A percentile compares a stretch with the other conserved stretches of the same genome.
These are phyloP conservation scores for Pseudopediastrum boryanum DNA, from an alignment of 139 green algal genomes.

Conservation along the genomic window DNA sequence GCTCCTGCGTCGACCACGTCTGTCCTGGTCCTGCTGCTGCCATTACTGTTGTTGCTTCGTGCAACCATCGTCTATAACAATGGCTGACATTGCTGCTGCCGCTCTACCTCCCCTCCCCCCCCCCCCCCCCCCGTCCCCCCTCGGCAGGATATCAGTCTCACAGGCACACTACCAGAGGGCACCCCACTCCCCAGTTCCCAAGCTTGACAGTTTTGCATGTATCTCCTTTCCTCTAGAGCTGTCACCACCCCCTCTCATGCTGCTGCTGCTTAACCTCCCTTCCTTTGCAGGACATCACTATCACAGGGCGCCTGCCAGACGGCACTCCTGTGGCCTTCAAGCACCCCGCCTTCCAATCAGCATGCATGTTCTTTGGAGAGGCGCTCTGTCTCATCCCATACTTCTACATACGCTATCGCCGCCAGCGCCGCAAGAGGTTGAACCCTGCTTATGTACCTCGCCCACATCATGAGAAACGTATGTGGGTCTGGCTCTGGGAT, in stretches of 20 bases:
- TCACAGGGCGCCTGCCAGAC: slow-evolving; percentile 50
- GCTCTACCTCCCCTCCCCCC: not conserved
- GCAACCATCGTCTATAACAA: not conserved
- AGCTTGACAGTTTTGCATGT: not conserved
- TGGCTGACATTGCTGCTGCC: not conserved
- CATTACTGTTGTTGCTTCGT: too few relatives aligned
- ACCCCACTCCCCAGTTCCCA: not conserved
- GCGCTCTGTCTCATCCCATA: slow-evolving; percentile 81
- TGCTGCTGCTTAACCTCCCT: not conserved
- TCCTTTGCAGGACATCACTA: slow-evolving; percentile 65
- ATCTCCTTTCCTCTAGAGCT: too few relatives aligned
- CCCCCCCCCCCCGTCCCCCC: not conserved
- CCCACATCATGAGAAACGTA: not conserved
- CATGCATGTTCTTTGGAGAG: slow-evolving; percentile 83
- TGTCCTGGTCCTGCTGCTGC: too few relatives aligned
- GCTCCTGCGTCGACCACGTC: too few relatives aligned
- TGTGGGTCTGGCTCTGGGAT: not conserved
- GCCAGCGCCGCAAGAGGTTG: slow-evolving; percentile 20
- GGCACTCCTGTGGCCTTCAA: slow-evolving; percentile 66
- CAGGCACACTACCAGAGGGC: not conserved
- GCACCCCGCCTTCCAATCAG: slow-evolving; percentile 78
- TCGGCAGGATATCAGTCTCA: not conserved
- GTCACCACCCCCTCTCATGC: too few relatives aligned
- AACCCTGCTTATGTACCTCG: slow-evolving; percentile 21
- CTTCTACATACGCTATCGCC: slow-evolving; percentile 53